These are phyloP conservation scores for carrot (Daucus carota) DNA, from an alignment of 129 eudicot species.

Conservation along the genomic window DNA sequence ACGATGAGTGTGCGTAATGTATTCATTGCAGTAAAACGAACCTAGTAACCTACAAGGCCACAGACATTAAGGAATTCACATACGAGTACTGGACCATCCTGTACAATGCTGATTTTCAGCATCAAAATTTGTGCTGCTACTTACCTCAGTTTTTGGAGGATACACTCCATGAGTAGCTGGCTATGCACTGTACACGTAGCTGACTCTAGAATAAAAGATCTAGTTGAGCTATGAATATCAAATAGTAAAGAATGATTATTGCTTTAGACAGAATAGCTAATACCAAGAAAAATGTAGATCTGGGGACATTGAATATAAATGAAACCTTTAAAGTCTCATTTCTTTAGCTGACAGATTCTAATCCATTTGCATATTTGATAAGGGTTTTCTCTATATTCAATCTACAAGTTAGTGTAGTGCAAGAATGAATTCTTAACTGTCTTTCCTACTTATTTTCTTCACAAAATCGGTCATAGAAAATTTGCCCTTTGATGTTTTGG, in stretches of 20 bases:
- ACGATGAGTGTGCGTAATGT: no score
- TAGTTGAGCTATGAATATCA: background rate
- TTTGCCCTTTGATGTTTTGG: background rate
- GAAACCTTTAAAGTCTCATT: no score
- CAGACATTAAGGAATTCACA: no score
- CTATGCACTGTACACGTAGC: background rate
- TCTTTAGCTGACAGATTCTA: no score
- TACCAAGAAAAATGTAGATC: background rate
- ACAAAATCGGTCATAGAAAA: background rate
- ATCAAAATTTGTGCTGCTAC: background rate
- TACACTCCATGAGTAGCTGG: background rate
- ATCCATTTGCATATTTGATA: no score
- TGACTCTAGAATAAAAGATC: background rate
- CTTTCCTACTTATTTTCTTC: background rate
- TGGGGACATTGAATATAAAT: no score
- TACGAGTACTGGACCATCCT: no score
- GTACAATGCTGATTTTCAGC: no score
- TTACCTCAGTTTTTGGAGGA: background rate
- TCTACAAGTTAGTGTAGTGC: no score
- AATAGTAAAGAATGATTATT: background rate
- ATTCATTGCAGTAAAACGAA: no score
- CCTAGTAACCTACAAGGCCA: no score
- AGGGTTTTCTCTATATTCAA: no score
- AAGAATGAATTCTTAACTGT: background rate
- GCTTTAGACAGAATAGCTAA: background rate